phyloP scores from a whole-genome alignment of 257 asterid genomes.

The Plantago elongata region DNA sequence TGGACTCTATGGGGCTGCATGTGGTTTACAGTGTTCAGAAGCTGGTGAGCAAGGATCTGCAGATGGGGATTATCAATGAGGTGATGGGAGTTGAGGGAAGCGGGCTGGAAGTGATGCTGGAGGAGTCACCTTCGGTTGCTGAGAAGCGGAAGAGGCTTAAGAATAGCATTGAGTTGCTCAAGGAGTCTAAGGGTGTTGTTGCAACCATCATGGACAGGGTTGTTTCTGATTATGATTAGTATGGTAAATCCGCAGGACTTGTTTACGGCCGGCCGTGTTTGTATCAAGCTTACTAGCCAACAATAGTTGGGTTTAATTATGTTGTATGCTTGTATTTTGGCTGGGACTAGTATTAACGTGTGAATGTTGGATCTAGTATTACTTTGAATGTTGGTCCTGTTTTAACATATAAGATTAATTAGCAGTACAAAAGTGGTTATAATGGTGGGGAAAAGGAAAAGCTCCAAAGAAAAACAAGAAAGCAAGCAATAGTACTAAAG shows the following conservation, averaged over 20 bases:
- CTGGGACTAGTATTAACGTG: too few species aligned
- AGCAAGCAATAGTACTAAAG: too few species aligned
- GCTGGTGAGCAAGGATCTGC: constrained; percentile 30
- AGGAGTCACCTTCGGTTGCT: constrained; percentile 28
- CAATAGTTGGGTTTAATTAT: too few species aligned
- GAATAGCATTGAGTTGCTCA: constrained; percentile 29
- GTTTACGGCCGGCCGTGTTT: not conserved
- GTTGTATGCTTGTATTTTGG: too few species aligned
- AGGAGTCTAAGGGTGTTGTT: constrained; percentile 36
- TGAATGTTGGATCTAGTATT: too few species aligned
- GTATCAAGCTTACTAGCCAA: not conserved
- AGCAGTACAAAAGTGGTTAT: too few species aligned
- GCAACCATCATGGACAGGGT: constrained; percentile 26
- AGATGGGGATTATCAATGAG: constrained; percentile 25
- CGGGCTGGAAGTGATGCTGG: constrained; percentile 33
- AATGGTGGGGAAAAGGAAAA: too few species aligned
- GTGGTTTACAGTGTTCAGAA: constrained; percentile 24
- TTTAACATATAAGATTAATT: too few species aligned
- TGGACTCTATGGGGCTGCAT: constrained; percentile 34
- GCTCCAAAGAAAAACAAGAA: too few species aligned
- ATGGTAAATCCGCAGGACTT: not conserved
- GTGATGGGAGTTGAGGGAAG: constrained; percentile 29
- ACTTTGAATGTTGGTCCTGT: too few species aligned
- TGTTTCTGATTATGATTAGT: not conserved
- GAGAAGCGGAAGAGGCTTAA: constrained; percentile 31